Percentiles rank a stretch among this genome's conserved stretches.
These are phyloP conservation scores for Acephala macrosclerotiorum DNA, from an alignment of 2,329 filamentous ascomycete genomes.

Conservation along the genomic window DNA sequence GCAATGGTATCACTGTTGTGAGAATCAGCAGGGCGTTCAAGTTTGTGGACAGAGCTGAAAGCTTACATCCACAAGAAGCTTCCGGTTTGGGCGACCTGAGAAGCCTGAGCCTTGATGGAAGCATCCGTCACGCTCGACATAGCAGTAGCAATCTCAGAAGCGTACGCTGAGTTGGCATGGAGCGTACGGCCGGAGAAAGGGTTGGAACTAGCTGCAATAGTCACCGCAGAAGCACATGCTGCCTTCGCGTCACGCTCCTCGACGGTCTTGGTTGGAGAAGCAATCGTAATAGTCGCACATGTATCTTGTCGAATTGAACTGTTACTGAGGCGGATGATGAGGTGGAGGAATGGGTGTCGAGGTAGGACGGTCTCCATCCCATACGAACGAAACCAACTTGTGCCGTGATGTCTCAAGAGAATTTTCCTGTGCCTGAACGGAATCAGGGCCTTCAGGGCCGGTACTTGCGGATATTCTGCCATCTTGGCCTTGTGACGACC, in stretches of 20 bases:
- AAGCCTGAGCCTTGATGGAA: slow-evolving; percentile 49
- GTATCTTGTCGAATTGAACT: slow-evolving; percentile 30
- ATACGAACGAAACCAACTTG: slow-evolving; percentile 22
- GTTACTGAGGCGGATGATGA: slow-evolving; percentile 24
- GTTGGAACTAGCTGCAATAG: slow-evolving; percentile 48
- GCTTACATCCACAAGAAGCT: slow-evolving; percentile 56
- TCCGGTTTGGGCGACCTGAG: slow-evolving; percentile 52
- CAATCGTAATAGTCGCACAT: slow-evolving; percentile 32
- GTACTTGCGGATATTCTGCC: slow-evolving; percentile 27
- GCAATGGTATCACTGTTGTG: slow-evolving; percentile 51
- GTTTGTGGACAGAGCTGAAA: neutral
- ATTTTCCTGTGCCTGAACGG: slow-evolving; percentile 34
- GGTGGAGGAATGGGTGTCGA: slow-evolving; percentile 15
- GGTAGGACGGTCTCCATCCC: slow-evolving; percentile 24
- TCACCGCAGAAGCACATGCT: slow-evolving; percentile 35
- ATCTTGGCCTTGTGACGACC: slow-evolving; percentile 35
- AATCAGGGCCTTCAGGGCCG: slow-evolving; percentile 34
- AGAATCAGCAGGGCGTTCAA: slow-evolving; percentile 11
- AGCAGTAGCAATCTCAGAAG: slow-evolving; percentile 60
- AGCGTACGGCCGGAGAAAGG: slow-evolving; percentile 57
- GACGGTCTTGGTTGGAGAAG: slow-evolving; percentile 31
- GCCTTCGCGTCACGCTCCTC: slow-evolving; percentile 27
- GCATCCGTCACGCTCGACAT: slow-evolving; percentile 61
- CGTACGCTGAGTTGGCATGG: slow-evolving; percentile 63
- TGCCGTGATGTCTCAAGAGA: slow-evolving; percentile 14